Evolutionary conservation across 2,329 filamentous ascomycete species (phyloP), one percentile per base, ranked within the genome.

Genomic region (Hypoxylon sp.): DNA sequence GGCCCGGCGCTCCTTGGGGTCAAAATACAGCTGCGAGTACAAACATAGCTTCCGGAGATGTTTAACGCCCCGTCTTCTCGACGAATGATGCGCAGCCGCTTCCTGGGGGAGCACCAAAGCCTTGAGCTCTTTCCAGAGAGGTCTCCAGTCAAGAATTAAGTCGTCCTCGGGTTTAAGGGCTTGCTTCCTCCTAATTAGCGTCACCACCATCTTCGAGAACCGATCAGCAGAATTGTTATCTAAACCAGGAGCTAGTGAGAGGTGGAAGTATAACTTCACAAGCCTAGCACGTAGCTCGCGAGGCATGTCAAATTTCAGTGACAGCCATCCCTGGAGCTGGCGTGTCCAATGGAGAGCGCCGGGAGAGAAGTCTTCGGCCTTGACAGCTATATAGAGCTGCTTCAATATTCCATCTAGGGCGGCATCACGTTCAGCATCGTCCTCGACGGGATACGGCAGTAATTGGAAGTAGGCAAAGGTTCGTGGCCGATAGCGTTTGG

Each of bases 331-430:
- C 77, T 94, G 90, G 52, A 99, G 90, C 87, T 99, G 96, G 73
- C 95, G 90, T 15, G 96, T 98, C 96, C 96, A 99, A 81, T 99
- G 95, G 68, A 97, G 86, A 29, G 95, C 96, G 35, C 96, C 96
- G 0, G 95, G 93, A 24, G 92, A 91, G 80, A 98, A 98, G 80
- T 99, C 96, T 72, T 97, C 94, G 2, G 96, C 92, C 78, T 94
- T 91, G 70, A 99, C 86, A 63, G 95, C 89, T 74, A 98, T 93
- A 79, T 97, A 98, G 31, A 99, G 90, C 77, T 97, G 93, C 79
- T 94, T 96, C 73, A 98, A 86, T 74, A 98, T 98, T 78, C 94
- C 93, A 50, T 91, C 87, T 51, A 99, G 84, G 69, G 94, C 93
- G 55, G 86, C 87, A 78, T 97, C 91, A 70, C 94, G 89, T 80